These are phyloP conservation scores for Aspergillus candidus DNA, from an alignment of 2,329 filamentous ascomycete species.

Conservation along the genomic window DNA sequence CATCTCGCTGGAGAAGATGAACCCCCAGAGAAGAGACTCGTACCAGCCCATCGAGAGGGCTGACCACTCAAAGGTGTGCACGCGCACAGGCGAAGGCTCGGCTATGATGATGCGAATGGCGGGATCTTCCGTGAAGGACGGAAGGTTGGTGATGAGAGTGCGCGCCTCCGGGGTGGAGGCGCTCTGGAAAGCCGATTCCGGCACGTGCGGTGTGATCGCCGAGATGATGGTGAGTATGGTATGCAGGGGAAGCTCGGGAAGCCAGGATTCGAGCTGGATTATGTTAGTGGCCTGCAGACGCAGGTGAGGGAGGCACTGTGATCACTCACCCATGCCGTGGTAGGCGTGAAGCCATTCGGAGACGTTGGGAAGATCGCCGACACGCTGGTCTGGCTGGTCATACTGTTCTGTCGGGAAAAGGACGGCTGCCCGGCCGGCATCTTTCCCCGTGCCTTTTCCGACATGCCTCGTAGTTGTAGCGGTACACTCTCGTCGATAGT, in stretches of 20 bases:
- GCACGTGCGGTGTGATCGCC: conserved; percentile 47
- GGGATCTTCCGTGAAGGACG: conserved; percentile 43
- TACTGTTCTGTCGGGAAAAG: conserved; percentile 88
- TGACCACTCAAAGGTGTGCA: conserved; percentile 93
- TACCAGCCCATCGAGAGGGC: conserved; percentile 90
- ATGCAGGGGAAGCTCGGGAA: conserved; percentile 84
- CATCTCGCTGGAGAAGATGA: conserved; percentile 88
- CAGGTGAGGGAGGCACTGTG: neutral
- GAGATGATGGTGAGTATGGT: conserved; percentile 74
- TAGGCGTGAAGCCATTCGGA: conserved; percentile 62
- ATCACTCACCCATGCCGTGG: conserved; percentile 60
- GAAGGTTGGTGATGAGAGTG: conserved; percentile 39
- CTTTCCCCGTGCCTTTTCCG: conserved; percentile 93
- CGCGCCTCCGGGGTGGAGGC: conserved; percentile 35
- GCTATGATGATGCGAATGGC: conserved; percentile 60
- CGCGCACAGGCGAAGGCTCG: conserved; percentile 66
- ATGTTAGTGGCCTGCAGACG: conserved; percentile 10
- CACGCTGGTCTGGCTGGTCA: conserved; percentile 67
- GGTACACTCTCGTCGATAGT: conserved; percentile 73
- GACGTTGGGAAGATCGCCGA: conserved; percentile 53
- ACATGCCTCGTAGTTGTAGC: conserved; percentile 82
- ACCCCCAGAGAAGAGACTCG: conserved; percentile 86
- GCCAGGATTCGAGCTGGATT: conserved; percentile 75
- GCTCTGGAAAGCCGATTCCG: conserved; percentile 40
- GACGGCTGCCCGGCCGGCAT: conserved; percentile 77